Evolutionary conservation across 108 stramenopile species (phyloP), one percentile per base, ranked within the genome.

Genomic region (Bacterosira constricta): DNA sequence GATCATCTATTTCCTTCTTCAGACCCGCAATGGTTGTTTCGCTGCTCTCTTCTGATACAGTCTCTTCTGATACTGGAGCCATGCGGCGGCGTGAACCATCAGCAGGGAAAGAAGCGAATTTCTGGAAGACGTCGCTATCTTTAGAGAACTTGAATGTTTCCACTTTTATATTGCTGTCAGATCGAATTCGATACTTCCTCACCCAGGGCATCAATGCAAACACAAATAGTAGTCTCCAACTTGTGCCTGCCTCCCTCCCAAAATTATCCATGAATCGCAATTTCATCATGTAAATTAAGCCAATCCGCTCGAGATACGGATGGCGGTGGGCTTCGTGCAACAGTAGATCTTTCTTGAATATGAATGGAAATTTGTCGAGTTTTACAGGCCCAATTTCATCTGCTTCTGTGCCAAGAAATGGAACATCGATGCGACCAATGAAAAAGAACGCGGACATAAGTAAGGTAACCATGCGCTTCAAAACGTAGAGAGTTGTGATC

Each of bases 251-350:
- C 29, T 68, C 49, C 15, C 20, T 66, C 15, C 77, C 82, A 78
- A 88, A 88, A 27, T 44, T 36, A 17, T 73, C 54, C 12, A 70
- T 75, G 57, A 86, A 53, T 26, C 65, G 46, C 17, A 88, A 50
- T 53, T 81, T 85, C 87, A 86, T 81, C 61, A 91, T 57, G 59
- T 87, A 91, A 74, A 88, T 83, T 1, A 41, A 35, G 0, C 80
- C 72, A 15, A 91, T 47, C 15, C 73, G 46, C 54, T 91, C 90
- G 45, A 91, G 73, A 63, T 81, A 91, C 0, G 87, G 90, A 65
- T 91, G 90, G 10, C 85, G 49, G 58, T 86, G 86, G 4, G 89
- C 86, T 52, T 83, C 82, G 47, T 69, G 71, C 11, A 66, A 50
- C 1, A 83, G 65, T 26, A 83, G 8, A 38, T 73, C 71, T 46